Evolutionary conservation across 352 stramenopile genomes (phyloP).

Genomic region (Phytophthora constricta): DNA sequence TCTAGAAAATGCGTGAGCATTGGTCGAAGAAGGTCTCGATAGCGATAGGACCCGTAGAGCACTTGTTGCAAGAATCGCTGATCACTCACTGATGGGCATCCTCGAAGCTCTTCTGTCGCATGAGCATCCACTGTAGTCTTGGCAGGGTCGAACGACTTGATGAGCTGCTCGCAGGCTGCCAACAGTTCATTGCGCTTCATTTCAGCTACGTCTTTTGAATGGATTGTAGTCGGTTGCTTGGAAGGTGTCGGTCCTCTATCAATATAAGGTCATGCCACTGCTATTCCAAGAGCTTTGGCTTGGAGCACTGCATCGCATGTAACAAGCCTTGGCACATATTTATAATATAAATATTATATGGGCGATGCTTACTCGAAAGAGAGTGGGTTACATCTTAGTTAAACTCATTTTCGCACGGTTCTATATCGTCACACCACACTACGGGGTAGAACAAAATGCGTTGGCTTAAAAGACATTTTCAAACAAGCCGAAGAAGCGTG

Average conservation of each 20-base stretch:
- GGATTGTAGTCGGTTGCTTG: background rate
- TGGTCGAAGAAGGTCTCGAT: slow-evolving; percentile 83
- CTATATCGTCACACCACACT: too few relatives aligned
- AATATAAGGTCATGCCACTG: too few relatives aligned
- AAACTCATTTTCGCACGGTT: too few relatives aligned
- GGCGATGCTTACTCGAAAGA: too few relatives aligned
- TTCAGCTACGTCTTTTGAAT: background rate
- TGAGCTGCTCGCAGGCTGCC: slow-evolving; percentile 66
- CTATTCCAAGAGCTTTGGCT: background rate
- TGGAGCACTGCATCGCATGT: too few relatives aligned
- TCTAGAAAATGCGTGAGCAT: slow-evolving; percentile 87
- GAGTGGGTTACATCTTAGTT: too few relatives aligned
- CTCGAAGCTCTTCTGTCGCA: slow-evolving; percentile 65
- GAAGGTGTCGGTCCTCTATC: background rate
- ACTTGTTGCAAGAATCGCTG: slow-evolving; percentile 87
- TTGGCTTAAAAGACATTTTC: too few relatives aligned
- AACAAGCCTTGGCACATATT: too few relatives aligned
- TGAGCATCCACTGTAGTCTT: slow-evolving; percentile 82
- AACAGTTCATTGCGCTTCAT: slow-evolving; percentile 88
- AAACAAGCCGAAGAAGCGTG: too few relatives aligned
- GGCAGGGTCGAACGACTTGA: slow-evolving; percentile 80
- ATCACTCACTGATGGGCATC: slow-evolving; percentile 45
- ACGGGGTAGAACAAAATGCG: too few relatives aligned
- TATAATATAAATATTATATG: too few relatives aligned
- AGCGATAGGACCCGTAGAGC: slow-evolving; percentile 91